These are phyloP conservation scores for Ettlia oleoabundans DNA, from an alignment of 139 green algal genomes.

Conservation along the genomic window DNA sequence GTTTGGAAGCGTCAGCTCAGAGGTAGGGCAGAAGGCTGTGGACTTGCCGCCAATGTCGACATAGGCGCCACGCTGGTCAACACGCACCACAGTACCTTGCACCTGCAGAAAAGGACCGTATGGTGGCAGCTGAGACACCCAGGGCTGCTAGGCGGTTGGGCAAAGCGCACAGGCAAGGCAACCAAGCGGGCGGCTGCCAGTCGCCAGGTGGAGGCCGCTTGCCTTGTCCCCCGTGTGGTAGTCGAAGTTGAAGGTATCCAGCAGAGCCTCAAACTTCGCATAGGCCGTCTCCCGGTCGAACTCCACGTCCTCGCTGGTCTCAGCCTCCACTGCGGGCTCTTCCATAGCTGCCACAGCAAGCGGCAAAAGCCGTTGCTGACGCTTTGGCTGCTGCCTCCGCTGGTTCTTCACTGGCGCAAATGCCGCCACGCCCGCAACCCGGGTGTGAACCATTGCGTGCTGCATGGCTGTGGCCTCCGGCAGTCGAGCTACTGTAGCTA, in stretches of 20 bases:
- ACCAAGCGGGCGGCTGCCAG: neutral
- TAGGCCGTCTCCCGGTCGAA: slow-evolving; percentile 39
- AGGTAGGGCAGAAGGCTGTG: slow-evolving; percentile 80
- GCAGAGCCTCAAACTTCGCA: slow-evolving; percentile 49
- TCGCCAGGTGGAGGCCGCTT: neutral
- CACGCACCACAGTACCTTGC: slow-evolving; percentile 43
- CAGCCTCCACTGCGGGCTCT: slow-evolving; percentile 1
- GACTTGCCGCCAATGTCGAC: slow-evolving; percentile 96
- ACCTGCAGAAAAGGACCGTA: neutral
- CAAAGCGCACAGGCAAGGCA: neutral
- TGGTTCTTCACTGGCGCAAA: neutral
- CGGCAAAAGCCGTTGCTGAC: slow-evolving; percentile 2
- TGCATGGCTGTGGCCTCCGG: neutral
- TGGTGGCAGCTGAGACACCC: neutral
- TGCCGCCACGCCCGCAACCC: no score
- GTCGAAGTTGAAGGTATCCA: slow-evolving; percentile 15
- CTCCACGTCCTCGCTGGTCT: slow-evolving; percentile 3
- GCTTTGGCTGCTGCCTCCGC: neutral
- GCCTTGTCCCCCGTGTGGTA: neutral
- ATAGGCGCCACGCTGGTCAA: slow-evolving; percentile 88
- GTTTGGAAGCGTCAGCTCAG: slow-evolving; percentile 78
- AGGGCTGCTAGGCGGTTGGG: neutral
- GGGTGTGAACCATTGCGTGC: neutral
- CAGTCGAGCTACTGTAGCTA: neutral
- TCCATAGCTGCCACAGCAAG: slow-evolving; percentile 2